Base-by-base conservation (phyloP, 1,284 basidiomycete genomes). In the Fomitopsis schrenkii region DNA sequence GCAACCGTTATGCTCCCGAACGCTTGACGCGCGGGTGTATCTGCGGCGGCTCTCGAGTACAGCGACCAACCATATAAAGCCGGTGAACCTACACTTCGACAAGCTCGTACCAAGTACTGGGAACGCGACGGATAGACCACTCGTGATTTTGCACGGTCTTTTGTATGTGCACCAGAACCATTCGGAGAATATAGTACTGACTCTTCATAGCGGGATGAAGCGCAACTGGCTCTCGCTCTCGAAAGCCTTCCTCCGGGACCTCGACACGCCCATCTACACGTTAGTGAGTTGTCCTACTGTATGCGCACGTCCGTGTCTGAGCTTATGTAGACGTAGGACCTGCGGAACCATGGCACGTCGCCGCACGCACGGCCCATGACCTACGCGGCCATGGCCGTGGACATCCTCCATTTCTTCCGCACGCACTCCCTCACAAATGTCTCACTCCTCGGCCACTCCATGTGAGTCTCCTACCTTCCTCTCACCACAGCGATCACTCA, bases 341-440 rank as follows among this genome's bases (percentile, higher is more conserved):
- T 95, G 12, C 81, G 94, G 17, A 95, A 95, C 66, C 93, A 95
- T 68, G 93, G 93, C 3, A 75, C 82, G 7, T 94, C 92, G 0
- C 90, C 91, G 0, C 91, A 93, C 70, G 79, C 77, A 12, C 76
- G 76, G 9, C 85, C 86, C 0, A 90, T 92, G 83, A 85, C 82
- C 17, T 95, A 95, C 67, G 68, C 75, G 22, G 76, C 83, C 57
- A 90, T 94, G 88, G 91, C 91, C 1, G 71, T 74, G 9, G 92
- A 94, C 67, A 81, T 94, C 33, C 72, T 87, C 12, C 76, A 83
- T 59, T 90, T 91, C 67, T 81, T 85, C 57, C 68, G 76, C 12
- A 72, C 75, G 36, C 81, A 83, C 58, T 77, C 76, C 0, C 73
- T 91, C 40, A 76, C 76, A 2, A 77, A 89, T n/a, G 79, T 93